Evolutionary conservation across 2,329 filamentous ascomycete species (phyloP), one percentile per base, ranked within the genome.

Genomic region (Zelopaecilomyces penicillatus): DNA sequence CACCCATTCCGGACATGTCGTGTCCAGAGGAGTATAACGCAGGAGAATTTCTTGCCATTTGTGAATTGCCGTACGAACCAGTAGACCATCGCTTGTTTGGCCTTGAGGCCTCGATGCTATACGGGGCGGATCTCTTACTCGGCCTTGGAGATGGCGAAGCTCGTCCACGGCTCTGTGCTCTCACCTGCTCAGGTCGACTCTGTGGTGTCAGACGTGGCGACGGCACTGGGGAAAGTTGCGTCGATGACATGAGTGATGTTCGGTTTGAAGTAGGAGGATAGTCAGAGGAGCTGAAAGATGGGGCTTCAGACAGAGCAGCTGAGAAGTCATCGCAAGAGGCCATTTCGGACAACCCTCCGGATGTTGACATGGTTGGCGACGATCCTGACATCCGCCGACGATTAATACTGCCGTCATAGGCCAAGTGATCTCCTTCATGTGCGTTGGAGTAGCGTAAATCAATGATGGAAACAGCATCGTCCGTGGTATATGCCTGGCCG

Each of bases 1-100:
- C 72, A 43, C 75, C 73, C 28, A 70, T 60, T 46, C 74, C 75
- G 54, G 80, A 81, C 30, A 75, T 66, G 43, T 84, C 81, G 43
- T 77, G 71, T 4, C 73, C 68, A 49, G 76, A 73, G 51, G 83
- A 75, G 60, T 82, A 82, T 37, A 82, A 70, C 51, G 81, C 79
- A 2, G 82, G 74, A 30, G 79, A 73, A 26, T 36, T 29, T 12
- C 42, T 28, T 75, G 72, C 30, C 80, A 71, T 45, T 76, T 68
- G 55, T 19, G 69, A 63, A 2, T 79, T 75, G 19, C 75, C 80
- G 48, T 83, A 87, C 4, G 82, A 86, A 10, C 83, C 84, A 4
- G 85, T 88, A 19, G 85, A 88, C 84, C 85, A 89, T 52, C 85
- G 74, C 70, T 88, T 87, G 59, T 74, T 80, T 19, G 19, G 9